Evolutionary conservation across 306 rosid species (phyloP), one percentile per base, ranked within the genome.

Genomic region (Prunus fruticosa): DNA sequence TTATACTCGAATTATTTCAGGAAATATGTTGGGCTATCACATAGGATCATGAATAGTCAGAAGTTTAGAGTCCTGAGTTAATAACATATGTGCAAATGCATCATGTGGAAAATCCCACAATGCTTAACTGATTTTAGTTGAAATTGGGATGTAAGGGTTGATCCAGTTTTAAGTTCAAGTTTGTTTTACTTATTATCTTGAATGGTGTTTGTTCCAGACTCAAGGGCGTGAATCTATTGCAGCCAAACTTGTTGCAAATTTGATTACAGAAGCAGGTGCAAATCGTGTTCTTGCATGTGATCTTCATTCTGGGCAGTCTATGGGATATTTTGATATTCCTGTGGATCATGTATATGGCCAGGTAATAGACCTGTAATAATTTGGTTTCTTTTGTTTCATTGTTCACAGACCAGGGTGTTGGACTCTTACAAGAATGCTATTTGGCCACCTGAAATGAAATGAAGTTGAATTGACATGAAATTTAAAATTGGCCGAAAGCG

Each of bases 151-250:
- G n/a, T 51, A 34, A 34, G 49, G 57, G 63, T 67, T 13, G 30
- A n/a, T 25, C 34, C 18, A n/a, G 34, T 65, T 69, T 80, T 53
- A 11, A 52, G 72, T 67, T 77, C 65, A 41, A 54, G 34, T 75
- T 63, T 66, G n/a, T 71, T 76, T 46, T 77, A 43, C 47, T 47
- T 57, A 65, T 41, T 61, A 64, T 82, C 53, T 76, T 51, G 11
- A 41, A 69, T 50, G 16, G 4, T 54, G 10, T 64, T 73, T 72
- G 49, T 88, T 78, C 77, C 93, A 96, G 98, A 89, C 93, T 70
- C 98, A 92, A 87, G 99, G 98, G 63, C 99, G 98, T 76, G 98
- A 96, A 86, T 96, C 99, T n/a, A 96, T 96, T 83, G 98, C 99
- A 14, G 99, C 99, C 78, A 96, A 96, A 84, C 99, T 96, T 80